Evolutionary conservation across 805 yeast genomes (phyloP), one percentile per base, ranked within the genome.

Genomic region (Danielia oregonensis): DNA sequence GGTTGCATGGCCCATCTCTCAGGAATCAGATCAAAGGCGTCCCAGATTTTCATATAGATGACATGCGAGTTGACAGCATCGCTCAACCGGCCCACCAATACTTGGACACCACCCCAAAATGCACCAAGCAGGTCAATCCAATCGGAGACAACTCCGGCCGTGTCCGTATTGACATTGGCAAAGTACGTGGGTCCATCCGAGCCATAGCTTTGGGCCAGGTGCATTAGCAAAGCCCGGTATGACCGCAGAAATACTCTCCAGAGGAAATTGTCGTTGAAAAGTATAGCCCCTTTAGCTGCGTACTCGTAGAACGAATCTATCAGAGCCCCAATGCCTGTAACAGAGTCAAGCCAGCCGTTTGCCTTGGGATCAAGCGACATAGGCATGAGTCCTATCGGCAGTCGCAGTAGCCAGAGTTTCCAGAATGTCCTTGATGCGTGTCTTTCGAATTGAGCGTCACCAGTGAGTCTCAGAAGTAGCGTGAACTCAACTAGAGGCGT

Each of bases 101-200:
- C 95, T 50, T 82, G 82, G 14, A 89, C 57, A 0, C 96, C 96
- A 0, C 96, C 82, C 74, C 86, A 88, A 56, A 89, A 89, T 0
- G 95, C 97, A 30, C 87, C 72, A 33, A 89, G 63, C 38, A 93
- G 72, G 55, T 89, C 97, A 5, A 91, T 76, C 96, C 96, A 89
- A 17, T 66, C 59, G 5, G 79, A 66, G 2, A 65, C 60, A 0
- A 62, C 51, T 2, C 52, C 48, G 0, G 93, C 95, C 14, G 64
- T 64, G 7, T 60, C 49, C 3, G 72, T 63, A 35, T 80, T 73
- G 2, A 86, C 67, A 48, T 86, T 86, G 6, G 79, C 68, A 51
- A 79, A 76, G 0, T 68, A 65, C 32, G 70, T 59, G 25, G 30
- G 32, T 7, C 47, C 44, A 9, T 26, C 27, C 12, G 25, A 25